Evolutionary conservation across 1,284 basidiomycete genomes (phyloP).

Genomic region (Ceratobasidium sp.): DNA sequence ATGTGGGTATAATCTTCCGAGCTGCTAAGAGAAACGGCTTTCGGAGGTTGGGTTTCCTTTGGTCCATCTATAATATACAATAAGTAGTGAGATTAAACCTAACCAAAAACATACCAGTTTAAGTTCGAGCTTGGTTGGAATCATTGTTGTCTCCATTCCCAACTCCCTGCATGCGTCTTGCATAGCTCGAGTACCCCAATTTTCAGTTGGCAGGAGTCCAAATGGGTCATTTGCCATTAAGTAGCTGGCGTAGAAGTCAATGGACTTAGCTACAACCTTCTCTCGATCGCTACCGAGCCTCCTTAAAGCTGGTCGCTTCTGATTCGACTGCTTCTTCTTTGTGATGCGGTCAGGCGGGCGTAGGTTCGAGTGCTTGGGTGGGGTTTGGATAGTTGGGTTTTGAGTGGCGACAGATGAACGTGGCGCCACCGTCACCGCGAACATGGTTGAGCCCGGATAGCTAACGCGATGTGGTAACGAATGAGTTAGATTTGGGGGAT

Average conservation of each 20-base stretch:
- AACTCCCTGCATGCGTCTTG: neutral
- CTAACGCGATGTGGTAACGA: no score
- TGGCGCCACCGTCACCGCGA: no score
- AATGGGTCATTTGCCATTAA: slow-evolving; percentile 1
- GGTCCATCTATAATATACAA: neutral
- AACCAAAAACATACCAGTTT: neutral
- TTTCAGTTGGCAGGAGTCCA: neutral
- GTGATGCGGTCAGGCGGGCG: neutral
- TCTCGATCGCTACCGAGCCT: neutral
- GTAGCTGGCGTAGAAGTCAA: slow-evolving; percentile 1
- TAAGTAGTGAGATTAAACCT: neutral
- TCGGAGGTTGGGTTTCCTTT: neutral
- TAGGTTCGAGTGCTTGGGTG: neutral
- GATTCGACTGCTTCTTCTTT: neutral
- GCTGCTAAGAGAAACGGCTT: neutral
- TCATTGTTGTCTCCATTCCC: neutral
- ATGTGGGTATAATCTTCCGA: neutral
- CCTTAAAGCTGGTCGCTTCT: neutral
- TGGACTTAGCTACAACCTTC: neutral
- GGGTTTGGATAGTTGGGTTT: neutral
- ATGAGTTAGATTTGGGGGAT: no score
- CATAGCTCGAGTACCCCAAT: neutral
- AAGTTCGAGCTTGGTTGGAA: neutral
- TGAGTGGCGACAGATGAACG: no score
- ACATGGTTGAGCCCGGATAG: no score